These are phyloP conservation scores for Isochrysis galbana DNA, from an alignment of 78 protist species.

Conservation along the genomic window DNA sequence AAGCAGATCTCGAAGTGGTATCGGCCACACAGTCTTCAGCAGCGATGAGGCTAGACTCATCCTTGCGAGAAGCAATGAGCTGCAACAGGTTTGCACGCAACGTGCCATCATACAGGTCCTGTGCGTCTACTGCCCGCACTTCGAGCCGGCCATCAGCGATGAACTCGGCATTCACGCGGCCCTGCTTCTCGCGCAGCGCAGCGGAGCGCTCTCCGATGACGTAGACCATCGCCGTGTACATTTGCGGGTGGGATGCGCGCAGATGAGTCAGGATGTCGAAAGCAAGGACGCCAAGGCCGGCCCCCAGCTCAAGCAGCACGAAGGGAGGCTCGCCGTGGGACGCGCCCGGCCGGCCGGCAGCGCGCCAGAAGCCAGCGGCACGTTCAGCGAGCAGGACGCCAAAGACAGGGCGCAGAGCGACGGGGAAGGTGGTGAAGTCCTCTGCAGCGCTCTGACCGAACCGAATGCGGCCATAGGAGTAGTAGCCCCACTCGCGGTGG, in stretches of 20 bases:
- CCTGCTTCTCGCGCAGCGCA: background rate
- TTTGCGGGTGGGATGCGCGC: background rate
- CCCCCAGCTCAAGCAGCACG: background rate
- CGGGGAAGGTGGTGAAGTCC: constrained; percentile 17
- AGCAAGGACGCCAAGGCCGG: background rate
- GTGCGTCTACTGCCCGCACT: background rate
- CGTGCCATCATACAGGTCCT: background rate
- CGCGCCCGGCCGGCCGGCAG: background rate
- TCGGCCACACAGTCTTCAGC: too few species aligned
- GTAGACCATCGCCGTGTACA: background rate
- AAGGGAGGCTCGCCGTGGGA: background rate
- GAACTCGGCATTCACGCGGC: background rate
- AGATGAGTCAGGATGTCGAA: background rate
- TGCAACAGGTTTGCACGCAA: background rate
- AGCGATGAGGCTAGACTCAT: background rate
- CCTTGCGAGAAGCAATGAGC: background rate
- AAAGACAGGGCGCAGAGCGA: background rate
- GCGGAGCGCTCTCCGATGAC: constrained; percentile 6
- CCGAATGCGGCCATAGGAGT: background rate
- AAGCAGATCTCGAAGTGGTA: too few species aligned
- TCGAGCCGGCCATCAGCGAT: background rate
- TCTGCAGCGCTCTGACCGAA: background rate
- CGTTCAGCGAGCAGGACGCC: background rate
- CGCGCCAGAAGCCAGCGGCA: background rate
- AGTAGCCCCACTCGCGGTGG: background rate